These are phyloP conservation scores for Diatrype stigma DNA, from an alignment of 2,329 filamentous ascomycete species.

Conservation along the genomic window DNA sequence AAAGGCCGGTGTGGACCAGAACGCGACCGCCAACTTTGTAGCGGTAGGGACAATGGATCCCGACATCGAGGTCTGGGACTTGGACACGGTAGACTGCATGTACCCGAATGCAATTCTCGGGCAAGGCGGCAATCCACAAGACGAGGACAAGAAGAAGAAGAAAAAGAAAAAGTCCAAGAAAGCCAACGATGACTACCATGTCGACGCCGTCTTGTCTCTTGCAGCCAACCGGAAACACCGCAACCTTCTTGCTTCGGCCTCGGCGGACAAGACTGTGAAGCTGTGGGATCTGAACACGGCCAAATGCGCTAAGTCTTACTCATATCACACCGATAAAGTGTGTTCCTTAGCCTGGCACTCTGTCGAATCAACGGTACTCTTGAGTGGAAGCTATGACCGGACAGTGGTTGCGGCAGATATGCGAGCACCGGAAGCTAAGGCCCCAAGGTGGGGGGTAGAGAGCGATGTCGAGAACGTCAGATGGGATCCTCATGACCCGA, in stretches of 20 bases:
- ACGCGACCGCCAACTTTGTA: constrained; percentile 80
- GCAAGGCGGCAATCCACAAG: constrained; percentile 55
- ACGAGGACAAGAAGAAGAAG: constrained; percentile 65
- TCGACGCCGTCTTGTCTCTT: constrained; percentile 87
- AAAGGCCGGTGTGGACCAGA: constrained; percentile 57
- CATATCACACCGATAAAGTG: constrained; percentile 95
- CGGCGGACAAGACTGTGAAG: constrained; percentile 95
- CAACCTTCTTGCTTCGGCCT: constrained; percentile 90
- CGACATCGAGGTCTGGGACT: constrained; percentile 97
- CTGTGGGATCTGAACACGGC: constrained; percentile 93
- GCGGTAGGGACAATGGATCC: constrained; percentile 96
- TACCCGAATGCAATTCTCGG: constrained; percentile 96
- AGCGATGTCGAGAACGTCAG: constrained; percentile 89
- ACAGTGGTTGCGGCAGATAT: constrained; percentile 95
- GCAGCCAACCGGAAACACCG: constrained; percentile 90
- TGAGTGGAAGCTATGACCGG: constrained; percentile 92
- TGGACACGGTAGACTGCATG: constrained; percentile 95
- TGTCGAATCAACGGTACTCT: constrained; percentile 77
- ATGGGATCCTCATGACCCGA: constrained; percentile 90
- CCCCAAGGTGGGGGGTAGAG: constrained; percentile 86
- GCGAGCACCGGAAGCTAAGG: constrained; percentile 81
- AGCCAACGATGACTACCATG: constrained; percentile 86
- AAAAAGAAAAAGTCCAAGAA: constrained; percentile 89
- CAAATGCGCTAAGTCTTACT: constrained; percentile 92
- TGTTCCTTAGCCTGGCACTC: constrained; percentile 95